Evolutionary conservation across 768 basidiomycete genomes (phyloP), one percentile per base, ranked within the genome.

Genomic region (Trametes elegans): DNA sequence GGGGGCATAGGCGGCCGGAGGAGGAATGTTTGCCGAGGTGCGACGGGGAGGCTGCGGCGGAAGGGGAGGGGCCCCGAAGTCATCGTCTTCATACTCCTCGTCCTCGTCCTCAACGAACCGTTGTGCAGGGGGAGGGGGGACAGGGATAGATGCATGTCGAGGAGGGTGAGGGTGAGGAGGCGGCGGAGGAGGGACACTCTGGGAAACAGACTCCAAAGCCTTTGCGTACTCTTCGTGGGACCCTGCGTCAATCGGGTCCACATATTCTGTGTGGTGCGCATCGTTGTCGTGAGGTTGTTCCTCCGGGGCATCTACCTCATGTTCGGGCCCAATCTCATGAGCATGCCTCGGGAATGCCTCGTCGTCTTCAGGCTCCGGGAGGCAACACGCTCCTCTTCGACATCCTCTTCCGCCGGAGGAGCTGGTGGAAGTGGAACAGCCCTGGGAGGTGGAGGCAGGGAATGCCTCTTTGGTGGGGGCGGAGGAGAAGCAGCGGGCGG

Each of bases 161-260:
- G 57, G 48, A n/a, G 63, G 45, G 7, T 53, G 48, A 19, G 57
- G 48, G 14, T 61, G 45, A 5, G 45, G 62, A 4, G 59, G 58
- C 3, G 57, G 59, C 7, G 54, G 60, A 8, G 57, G 49, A 26
- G 40, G 36, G 13, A 32, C 31, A 7, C 45, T n/a, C n/a, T n/a
- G n/a, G n/a, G n/a, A n/a, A n/a, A n/a, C n/a, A n/a, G n/a, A n/a
- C n/a, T 36, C 14, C 9, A 42, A 19, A 36, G 39, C 38, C 6
- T 31, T 16, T 27, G 26, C 27, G 9, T 43, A 39, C 3, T 44
- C 28, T 23, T 31, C 59, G 16, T 26, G 28, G 3, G 5, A 19
- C 24, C n/a, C 26, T 4, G 9, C 21, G 18, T 48, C 36, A 2
- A 21, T 14, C 24, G 40, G 49, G 14, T 55, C 27, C 4, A 32